These are phyloP conservation scores for Trichopus zeylanicus DNA, from an alignment of 116 monocot genomes.

Conservation along the genomic window DNA sequence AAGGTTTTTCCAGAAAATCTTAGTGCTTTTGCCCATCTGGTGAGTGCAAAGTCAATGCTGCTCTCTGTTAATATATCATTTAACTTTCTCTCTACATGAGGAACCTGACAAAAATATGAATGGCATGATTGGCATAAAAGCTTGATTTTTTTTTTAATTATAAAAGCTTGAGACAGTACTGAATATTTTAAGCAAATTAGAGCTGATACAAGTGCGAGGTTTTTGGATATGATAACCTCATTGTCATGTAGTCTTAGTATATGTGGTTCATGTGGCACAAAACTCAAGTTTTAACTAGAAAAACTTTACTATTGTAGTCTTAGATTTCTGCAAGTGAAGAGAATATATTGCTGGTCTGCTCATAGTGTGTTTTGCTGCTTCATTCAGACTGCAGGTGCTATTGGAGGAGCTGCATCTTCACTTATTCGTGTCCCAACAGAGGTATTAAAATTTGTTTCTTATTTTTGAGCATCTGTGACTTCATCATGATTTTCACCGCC, in stretches of 20 bases:
- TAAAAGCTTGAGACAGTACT: background rate
- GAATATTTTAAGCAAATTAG: background rate
- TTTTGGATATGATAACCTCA: background rate
- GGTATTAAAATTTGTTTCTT: constrained; percentile 28
- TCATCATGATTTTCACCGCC: background rate
- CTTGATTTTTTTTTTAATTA: background rate
- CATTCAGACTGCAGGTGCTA: constrained; percentile 79
- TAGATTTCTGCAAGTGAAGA: too few relatives aligned
- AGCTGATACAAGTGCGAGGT: background rate
- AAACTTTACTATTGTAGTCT: too few relatives aligned
- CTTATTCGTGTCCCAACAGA: constrained; percentile 96
- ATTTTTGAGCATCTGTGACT: background rate
- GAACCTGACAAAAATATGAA: background rate
- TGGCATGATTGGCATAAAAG: background rate
- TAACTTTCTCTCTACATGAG: background rate
- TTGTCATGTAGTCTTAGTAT: too few relatives aligned
- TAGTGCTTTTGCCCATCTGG: constrained; percentile 87
- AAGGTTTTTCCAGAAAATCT: constrained; percentile 81
- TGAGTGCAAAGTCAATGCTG: constrained; percentile 14
- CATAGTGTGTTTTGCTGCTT: constrained; percentile 8
- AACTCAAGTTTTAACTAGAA: too few relatives aligned
- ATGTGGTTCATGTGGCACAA: too few relatives aligned
- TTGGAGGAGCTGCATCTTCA: constrained; percentile 89
- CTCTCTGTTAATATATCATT: background rate
- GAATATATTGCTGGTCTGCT: too few relatives aligned